A percentile compares a stretch with the other conserved stretches of the same genome.
phyloP scores from a whole-genome alignment of 106 monocot species.

The Dendrobium chrysotoxum region DNA sequence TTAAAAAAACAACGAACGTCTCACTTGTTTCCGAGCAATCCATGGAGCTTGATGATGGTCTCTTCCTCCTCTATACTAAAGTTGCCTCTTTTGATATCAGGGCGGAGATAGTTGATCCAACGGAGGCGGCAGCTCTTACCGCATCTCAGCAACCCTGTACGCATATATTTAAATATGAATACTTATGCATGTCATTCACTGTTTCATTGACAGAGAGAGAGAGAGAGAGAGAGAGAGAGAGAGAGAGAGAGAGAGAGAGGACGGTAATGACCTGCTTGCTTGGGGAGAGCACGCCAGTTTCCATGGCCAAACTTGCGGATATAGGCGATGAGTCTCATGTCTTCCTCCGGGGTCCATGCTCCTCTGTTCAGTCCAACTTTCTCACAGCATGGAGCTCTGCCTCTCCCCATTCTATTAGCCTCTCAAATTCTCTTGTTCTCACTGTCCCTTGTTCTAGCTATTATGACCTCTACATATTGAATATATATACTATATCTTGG shows the following conservation, averaged over 20 bases:
- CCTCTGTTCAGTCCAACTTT: conserved; percentile 81
- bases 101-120: conserved; percentile 85
- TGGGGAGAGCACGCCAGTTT: conserved; percentile 78
- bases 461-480: background rate
- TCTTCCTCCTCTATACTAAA: conserved; percentile 73
- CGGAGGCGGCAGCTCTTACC: conserved; percentile 82
- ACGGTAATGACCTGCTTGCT: conserved; percentile 47
- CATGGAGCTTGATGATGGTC: conserved; percentile 60
- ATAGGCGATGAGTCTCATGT: conserved; percentile 51
- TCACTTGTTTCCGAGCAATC: conserved; percentile 69
- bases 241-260: background rate
- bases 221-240: background rate
- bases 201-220: background rate
- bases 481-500: too few relatives aligned
- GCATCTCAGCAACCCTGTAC: conserved; percentile 56
- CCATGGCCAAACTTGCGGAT: conserved; percentile 61
- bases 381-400: conserved; percentile 78
- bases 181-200: background rate
- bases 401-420: conserved; percentile 38
- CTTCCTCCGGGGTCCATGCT: conserved; percentile 84
- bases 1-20: background rate
- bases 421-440: background rate
- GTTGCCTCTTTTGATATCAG: conserved; percentile 75
- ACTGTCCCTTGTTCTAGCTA: background rate
- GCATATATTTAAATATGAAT: background rate